These are phyloP conservation scores for Arachnopeziza araneosa DNA, from an alignment of 2,329 filamentous ascomycete species.

Conservation along the genomic window DNA sequence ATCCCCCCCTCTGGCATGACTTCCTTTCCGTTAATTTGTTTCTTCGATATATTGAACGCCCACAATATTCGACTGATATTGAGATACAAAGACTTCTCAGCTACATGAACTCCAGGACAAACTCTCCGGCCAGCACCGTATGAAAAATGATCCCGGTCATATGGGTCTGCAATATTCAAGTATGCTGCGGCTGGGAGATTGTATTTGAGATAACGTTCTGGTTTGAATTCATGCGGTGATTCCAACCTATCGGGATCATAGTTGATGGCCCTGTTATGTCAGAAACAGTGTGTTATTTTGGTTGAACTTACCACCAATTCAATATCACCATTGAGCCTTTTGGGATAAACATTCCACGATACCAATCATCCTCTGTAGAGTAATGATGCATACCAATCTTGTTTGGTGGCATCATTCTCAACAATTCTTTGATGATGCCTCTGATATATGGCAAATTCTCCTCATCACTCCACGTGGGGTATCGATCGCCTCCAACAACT, in stretches of 20 bases:
- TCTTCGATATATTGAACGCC: slow-evolving; percentile 39
- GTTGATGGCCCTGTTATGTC: slow-evolving; percentile 29
- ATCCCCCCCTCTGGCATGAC: slow-evolving; percentile 19
- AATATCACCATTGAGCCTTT: slow-evolving; percentile 33
- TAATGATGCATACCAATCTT: slow-evolving; percentile 50
- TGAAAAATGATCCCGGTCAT: slow-evolving; percentile 32
- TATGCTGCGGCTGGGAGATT: slow-evolving; percentile 9
- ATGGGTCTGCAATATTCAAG: slow-evolving; percentile 7
- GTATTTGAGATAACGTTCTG: slow-evolving; percentile 35
- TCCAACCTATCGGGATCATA: slow-evolving; percentile 35
- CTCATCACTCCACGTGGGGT: slow-evolving; percentile 43
- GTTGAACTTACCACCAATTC: slow-evolving; percentile 14
- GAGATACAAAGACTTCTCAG: slow-evolving; percentile 37
- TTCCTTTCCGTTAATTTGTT: slow-evolving; percentile 16
- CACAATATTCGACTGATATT: slow-evolving; percentile 37
- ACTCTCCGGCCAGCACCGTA: slow-evolving; percentile 38
- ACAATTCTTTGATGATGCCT: slow-evolving; percentile 41
- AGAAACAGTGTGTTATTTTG: not conserved
- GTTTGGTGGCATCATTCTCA: slow-evolving; percentile 40
- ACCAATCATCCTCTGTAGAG: slow-evolving; percentile 48
- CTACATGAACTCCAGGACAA: slow-evolving; percentile 52
- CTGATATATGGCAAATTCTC: slow-evolving; percentile 39
- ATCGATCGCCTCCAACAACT: slow-evolving; percentile 40
- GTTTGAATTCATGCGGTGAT: slow-evolving; percentile 40
- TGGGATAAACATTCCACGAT: slow-evolving; percentile 32